A percentile compares a stretch with the other conserved stretches of the same genome.
These are phyloP conservation scores for Cnidoscolus chayamansa DNA, from an alignment of 441 rosid genomes.

Conservation along the genomic window DNA sequence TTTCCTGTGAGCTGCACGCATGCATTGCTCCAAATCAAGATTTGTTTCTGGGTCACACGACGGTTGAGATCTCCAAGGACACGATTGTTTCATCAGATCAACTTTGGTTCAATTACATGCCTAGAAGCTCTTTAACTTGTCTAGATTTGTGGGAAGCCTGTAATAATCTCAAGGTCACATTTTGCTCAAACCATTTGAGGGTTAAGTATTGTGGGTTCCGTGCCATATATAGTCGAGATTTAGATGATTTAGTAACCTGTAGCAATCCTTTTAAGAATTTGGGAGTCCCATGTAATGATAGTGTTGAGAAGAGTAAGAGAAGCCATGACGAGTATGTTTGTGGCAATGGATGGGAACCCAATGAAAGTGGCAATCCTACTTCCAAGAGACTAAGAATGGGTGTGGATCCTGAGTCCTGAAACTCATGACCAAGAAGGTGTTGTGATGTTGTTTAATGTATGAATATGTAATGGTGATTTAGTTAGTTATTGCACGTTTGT, in stretches of 20 bases:
- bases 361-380: background rate
- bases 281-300: background rate
- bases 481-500: no score
- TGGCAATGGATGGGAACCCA: background rate
- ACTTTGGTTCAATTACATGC: conserved; percentile 8
- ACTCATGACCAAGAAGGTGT: no score
- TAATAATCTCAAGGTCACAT: background rate
- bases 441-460: no score
- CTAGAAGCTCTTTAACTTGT: conserved; percentile 1
- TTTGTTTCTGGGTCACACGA: conserved; percentile 10
- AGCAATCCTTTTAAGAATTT: conserved; percentile 1
- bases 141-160: background rate
- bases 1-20: conserved; percentile 12
- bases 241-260: background rate
- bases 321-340: background rate
- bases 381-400: background rate
- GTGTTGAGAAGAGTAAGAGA: background rate
- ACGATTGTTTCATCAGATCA: background rate
- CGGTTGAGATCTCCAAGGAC: conserved; percentile 1
- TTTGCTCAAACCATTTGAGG: background rate
- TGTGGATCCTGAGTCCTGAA: background rate
- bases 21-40: background rate
- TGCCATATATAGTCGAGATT: background rate
- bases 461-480: no score
- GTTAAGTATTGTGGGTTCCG: background rate